Conservation (phyloP, 2,329 filamentous ascomycete genomes). For the Fusarium albidum region DNA sequence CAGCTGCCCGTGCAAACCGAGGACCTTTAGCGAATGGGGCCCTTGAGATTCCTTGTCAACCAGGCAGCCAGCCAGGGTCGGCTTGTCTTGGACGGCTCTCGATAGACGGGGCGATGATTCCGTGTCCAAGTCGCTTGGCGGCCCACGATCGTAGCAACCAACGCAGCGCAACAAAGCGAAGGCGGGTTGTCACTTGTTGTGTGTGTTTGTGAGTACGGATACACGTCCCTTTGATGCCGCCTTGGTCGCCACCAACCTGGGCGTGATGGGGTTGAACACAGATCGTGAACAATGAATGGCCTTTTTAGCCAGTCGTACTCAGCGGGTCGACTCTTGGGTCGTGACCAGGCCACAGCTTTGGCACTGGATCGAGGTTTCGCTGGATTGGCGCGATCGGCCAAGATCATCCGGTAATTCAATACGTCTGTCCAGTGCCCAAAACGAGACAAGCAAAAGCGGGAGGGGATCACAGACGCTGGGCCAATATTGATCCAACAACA, state of each 20-base stretch:
- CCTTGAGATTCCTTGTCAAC: constrained; percentile 7
- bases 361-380: not conserved
- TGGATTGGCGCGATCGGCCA: constrained; percentile 13
- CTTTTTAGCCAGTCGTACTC: not conserved
- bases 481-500: constrained; percentile 15
- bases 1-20: constrained; percentile 13
- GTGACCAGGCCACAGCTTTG: constrained; percentile 15
- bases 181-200: no score
- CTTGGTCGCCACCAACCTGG: no score
- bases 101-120: constrained; percentile 12
- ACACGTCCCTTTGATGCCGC: no score
- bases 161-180: constrained; percentile 5
- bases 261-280: no score
- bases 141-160: constrained; percentile 7
- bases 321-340: not conserved
- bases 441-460: not conserved
- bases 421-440: constrained; percentile 1
- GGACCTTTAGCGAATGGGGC: constrained; percentile 10
- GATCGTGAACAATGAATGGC: no score
- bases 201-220: no score
- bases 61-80: no score
- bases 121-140: constrained; percentile 15
- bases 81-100: constrained; percentile 18
- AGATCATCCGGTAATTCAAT: constrained; percentile 7
- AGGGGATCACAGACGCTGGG: not conserved